Base-by-base conservation (phyloP, 306 rosid genomes). In the Echinosophora koreensis region DNA sequence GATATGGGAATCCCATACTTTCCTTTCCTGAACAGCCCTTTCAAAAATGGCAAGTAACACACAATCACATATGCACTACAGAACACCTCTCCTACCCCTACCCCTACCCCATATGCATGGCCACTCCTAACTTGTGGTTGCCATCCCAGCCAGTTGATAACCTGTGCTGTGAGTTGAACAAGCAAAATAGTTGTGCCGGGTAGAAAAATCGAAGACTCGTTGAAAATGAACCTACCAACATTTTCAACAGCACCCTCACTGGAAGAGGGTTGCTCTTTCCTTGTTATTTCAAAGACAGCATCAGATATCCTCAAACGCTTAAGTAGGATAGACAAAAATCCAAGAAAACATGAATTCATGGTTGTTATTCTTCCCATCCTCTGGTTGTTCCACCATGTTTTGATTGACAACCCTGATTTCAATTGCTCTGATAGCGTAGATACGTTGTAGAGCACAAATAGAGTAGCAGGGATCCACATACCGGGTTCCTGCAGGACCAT, bases 371-470 rank as follows among this genome's bases (percentile, higher is more conserved):
- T 87, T 51, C 35, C 56, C 96, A 87, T 91, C 66, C 72, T 62
- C 5, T 80, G 87, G 77, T 76, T 87, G 60, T 91, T 93, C 96
- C 94, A 90, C 94, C 98, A 93, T 22, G 84, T 77, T 74, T 77
- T 76, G n/a, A 87, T 11, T 18, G 97, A 91, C 37, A 80, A 76
- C 11, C 88, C 84, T 0, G 78, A 55, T 69, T 47, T 54, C 3
- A 86, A 3, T 52, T 63, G 66, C 74, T 87, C 91, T 1, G 17
- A 16, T 30, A 88, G 5, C 6, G 72, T 81, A 71, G 74, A 65
- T 0, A 84, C 5, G 55, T 52, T 81, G 85, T 62, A 69, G 0
- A 71, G 0, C 67, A 73, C 61, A 13, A 86, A 52, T 13, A 89
- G 62, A 6, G 80, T 17, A 12, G 65, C 12, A 18, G 62, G 71